Base-by-base conservation (phyloP, 2,329 filamentous ascomycete genomes). In the Aspergillus tubingensis region DNA sequence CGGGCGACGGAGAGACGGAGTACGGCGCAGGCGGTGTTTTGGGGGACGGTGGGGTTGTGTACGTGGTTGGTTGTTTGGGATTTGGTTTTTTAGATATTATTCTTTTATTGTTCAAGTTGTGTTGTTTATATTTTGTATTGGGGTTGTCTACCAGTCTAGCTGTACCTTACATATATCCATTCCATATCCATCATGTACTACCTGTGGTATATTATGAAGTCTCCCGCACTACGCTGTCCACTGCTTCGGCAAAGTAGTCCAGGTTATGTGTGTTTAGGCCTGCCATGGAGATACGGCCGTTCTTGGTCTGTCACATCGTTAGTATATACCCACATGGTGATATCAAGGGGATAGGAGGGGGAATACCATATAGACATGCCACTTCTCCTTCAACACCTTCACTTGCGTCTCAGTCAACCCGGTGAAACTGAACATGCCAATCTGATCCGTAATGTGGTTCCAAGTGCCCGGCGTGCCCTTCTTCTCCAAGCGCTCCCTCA, bases 361-460 rank as follows among this genome's bases (percentile, higher is more conserved):
- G 65, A 72, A 61, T 61, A 79, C 77, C 80, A 82, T 81, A 60
- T 82, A 82, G 44, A 82, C 74, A 62, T 82, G 80, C 75, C 78
- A 81, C 70, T 82, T 80, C 55, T 80, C 77, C 32, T 78, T 70
- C 62, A 82, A 66, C 50, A 74, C 68, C 65, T 72, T 66, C 3
- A 86, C 82, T 63, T 85, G 83, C 3, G 71, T 61, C 60, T 81
- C 78, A 4, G 62, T 80, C 61, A 86, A 71, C 0, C 84, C 84
- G 0, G 82, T 83, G 59, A 96, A 99, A 77, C 89, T 94, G 81
- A 99, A 99, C 95, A 99, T 99, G 81, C 95, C 95, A 74, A 99
- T 99, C 84, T 99, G 95, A 71, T 96, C 91, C 15, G 93, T 97
- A 76, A 99, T 96, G 80, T 99, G 95, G 73, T 93, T 91, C 95